Conservation (phyloP, 306 rosid species). For the Ochetophila trinervis region DNA sequence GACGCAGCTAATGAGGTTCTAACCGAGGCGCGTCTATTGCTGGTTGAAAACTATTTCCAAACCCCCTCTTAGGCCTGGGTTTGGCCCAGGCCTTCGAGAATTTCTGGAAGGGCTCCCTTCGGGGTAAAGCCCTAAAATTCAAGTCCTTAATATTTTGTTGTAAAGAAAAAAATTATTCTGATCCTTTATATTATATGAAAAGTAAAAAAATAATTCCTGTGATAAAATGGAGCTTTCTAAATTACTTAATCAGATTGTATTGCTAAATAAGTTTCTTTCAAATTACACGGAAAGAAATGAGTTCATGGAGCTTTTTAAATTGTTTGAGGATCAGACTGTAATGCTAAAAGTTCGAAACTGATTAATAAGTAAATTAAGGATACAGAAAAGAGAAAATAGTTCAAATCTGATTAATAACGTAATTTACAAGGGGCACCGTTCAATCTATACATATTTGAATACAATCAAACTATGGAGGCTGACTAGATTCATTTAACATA, state of each 20-base stretch:
- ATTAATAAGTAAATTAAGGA: no score
- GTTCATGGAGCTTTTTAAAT: no score
- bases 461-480: conserved; percentile 26
- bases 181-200: no score
- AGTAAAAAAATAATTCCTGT: no score
- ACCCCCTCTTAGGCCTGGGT: conserved; percentile 9
- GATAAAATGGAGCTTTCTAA: no score
- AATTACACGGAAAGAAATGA: no score
- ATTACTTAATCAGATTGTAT: no score
- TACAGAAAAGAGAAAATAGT: no score
- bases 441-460: conserved; percentile 30
- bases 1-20: conserved; percentile 6
- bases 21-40: conserved; percentile 8
- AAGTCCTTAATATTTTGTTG: no score
- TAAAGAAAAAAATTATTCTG: no score
- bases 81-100: not conserved
- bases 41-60: conserved; percentile 6
- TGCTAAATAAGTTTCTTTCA: no score
- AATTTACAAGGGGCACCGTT: conserved; percentile 2
- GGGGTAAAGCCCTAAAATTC: conserved; percentile 29
- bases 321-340: no score
- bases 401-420: not conserved
- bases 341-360: not conserved
- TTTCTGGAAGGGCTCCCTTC: conserved; percentile 35
- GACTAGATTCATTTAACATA: conserved; percentile 30